A percentile compares a stretch with the other conserved stretches of the same genome.
These are phyloP conservation scores for Trichosporon ovoides DNA, from an alignment of 1,284 basidiomycete species.

Conservation along the genomic window DNA sequence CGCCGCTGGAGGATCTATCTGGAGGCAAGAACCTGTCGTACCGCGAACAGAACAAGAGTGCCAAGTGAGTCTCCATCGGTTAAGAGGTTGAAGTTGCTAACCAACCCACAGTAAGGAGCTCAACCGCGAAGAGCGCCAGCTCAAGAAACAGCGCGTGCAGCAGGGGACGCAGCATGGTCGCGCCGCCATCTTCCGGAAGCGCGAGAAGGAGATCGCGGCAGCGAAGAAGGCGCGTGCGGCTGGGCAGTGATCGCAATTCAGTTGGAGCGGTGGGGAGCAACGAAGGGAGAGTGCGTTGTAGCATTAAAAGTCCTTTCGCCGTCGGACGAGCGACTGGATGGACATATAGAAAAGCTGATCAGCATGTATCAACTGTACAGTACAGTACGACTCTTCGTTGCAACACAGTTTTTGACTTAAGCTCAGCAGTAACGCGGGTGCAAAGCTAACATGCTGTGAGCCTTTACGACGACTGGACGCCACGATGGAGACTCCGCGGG, in stretches of 20 bases:
- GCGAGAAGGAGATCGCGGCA: conserved; percentile 28
- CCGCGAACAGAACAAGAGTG: conserved; percentile 82
- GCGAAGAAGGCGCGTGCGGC: conserved; percentile 26
- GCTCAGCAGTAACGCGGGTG: too few species aligned
- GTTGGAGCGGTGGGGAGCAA: background rate
- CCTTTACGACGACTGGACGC: too few species aligned
- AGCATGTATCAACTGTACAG: too few species aligned
- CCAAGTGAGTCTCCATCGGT: conserved; percentile 56
- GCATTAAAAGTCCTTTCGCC: too few species aligned
- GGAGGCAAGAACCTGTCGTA: conserved; percentile 87
- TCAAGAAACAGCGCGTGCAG: conserved; percentile 44
- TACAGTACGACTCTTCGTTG: too few species aligned
- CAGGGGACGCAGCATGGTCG: conserved; percentile 32
- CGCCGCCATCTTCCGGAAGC: conserved; percentile 37
- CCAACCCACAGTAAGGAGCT: conserved; percentile 41
- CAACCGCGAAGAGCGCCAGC: conserved; percentile 69
- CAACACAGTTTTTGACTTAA: too few species aligned
- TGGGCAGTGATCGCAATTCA: background rate
- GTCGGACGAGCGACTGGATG: too few species aligned
- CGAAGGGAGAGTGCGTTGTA: background rate
- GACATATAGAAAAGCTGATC: too few species aligned
- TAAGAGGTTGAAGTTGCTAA: conserved; percentile 8
- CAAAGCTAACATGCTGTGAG: too few species aligned
- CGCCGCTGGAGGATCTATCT: conserved; percentile 75
- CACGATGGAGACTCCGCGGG: too few species aligned